Base-by-base conservation (phyloP, 129 eudicot genomes). In the Daucus carota region DNA sequence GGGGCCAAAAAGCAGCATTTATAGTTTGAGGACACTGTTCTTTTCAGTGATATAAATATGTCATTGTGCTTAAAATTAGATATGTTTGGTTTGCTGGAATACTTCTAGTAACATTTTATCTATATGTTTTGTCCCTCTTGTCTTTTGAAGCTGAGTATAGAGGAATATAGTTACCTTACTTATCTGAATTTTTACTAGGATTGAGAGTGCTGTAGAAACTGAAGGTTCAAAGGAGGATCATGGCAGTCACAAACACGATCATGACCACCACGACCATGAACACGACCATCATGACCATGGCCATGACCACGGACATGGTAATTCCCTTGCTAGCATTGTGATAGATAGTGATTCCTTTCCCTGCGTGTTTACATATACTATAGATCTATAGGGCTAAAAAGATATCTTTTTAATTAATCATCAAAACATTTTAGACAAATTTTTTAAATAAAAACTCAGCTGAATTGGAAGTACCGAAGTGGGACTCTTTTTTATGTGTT, bases 141-240 rank as follows among this genome's bases (percentile, higher is more conserved):
- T 63, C 48, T 24, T 24, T 43, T 70, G 20, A 70, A 70, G 52
- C 48, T 41, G 34, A 41, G n/a, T 70, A 41, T 26, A 38, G 32
- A 60, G 48, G 83, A 26, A 52, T 52, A 24, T 50, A 69, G 47
- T 79, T 57, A 28, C 46, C 84, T 82, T 74, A 66, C 34, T 22
- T 69, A 38, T 14, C 75, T 77, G 41, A n/a, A 31, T 52, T 0
- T 62, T 59, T 88, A 78, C 80, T 84, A 94, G 98, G 75, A 91
- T 94, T 47, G 98, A 94, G 79, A 86, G 88, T 87, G 96, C 98
- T 76, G 89, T 94, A 38, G 89, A 86, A 34, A 76, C 78, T 74
- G 92, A 94, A 71, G 88, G 82, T 78, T 77, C 91, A 38, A 90
- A 91, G 86, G 97, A 91, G 38, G 97, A 91, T 42, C 92, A 88